Evolutionary conservation across 352 stramenopile species (phyloP).

Genomic region (Thraustochytrium striatum): DNA sequence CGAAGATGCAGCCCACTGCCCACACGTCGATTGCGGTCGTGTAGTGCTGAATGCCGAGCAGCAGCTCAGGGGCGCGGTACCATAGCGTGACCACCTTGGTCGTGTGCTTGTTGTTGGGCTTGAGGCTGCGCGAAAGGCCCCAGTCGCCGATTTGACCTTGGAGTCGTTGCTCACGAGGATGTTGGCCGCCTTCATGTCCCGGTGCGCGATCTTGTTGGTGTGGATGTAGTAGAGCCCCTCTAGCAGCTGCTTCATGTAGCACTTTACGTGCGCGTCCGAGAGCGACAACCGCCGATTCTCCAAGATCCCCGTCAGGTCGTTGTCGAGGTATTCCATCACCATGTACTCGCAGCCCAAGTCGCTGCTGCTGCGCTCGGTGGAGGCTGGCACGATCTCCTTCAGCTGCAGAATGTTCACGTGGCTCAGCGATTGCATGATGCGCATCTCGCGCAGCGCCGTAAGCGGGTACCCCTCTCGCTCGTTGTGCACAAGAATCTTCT

Average conservation of each 20-base stretch:
- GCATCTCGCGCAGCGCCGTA: slow-evolving; percentile 53
- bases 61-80: slow-evolving; percentile 88
- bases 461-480: slow-evolving; percentile 76
- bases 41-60: slow-evolving; percentile 85
- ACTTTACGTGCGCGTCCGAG: slow-evolving; percentile 43
- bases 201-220: slow-evolving; percentile 84
- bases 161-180: slow-evolving; percentile 74
- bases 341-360: slow-evolving; percentile 36
- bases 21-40: slow-evolving; percentile 91
- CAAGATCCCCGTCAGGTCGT: slow-evolving; percentile 45
- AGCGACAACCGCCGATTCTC: slow-evolving; percentile 34
- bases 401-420: slow-evolving; percentile 46
- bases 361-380: neutral
- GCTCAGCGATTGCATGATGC: slow-evolving; percentile 41
- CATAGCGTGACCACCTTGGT: slow-evolving; percentile 91
- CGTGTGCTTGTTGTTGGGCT: slow-evolving; percentile 58
- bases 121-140: slow-evolving; percentile 7
- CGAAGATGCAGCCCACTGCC: slow-evolving; percentile 91
- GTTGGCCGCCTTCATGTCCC: slow-evolving; percentile 87
- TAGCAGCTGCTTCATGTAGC: slow-evolving; percentile 60
- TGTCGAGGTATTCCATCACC: slow-evolving; percentile 48
- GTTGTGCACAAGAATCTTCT: slow-evolving; percentile 83
- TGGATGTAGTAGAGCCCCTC: slow-evolving; percentile 86
- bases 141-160: slow-evolving; percentile 50
- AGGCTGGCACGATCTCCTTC: slow-evolving; percentile 40